Evolutionary conservation across 2,329 filamentous ascomycete genomes (phyloP), one percentile per base, ranked within the genome.

Genomic region (Ilyonectria robusta): DNA sequence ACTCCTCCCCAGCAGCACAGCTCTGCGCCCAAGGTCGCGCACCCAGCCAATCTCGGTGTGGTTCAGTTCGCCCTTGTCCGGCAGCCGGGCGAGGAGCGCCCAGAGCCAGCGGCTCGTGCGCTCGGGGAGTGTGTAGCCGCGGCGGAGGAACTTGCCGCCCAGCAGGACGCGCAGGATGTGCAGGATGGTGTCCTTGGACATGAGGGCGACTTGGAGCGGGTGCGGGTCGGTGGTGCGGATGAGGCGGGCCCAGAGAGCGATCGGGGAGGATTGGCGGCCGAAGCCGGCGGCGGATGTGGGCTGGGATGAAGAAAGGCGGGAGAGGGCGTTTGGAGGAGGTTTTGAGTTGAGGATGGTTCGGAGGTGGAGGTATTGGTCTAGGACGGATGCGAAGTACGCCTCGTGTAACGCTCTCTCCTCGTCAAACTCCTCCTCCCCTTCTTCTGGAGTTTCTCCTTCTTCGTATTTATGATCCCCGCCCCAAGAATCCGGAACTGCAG

Each of bases 21-120:
- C 94, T 70, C 91, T 88, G 80, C 94, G 94, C 0, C 93, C 94
- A 37, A 98, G 79, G 65, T 96, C 93, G 57, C 95, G 87, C 31
- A 98, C 84, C 75, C 90, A 89, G 6, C 90, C 91, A 35, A 97
- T 88, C 75, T 96, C 92, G 48, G 90, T 88, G 69, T 93, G 92
- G 67, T 89, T 89, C 78, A 98, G 83, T 78, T 93, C 90, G 1
- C 94, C 94, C 10, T 89, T 83, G 40, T 93, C 92, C 1, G 93
- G 91, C 65, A 95, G 86, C 64, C 90, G 88, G 3, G 93, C 94
- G 50, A 98, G 84, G 64, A 97, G 80, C 0, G 92, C 91, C 95
- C 94, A 98, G 4, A 93, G 84, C 95, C 95, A 98, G 17, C 90
- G 87, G 66, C 94, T 94, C 5, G 93, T 90, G 54, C 91, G 87